A percentile compares a stretch with the other conserved stretches of the same genome.
Evolutionary conservation across 2,329 filamentous ascomycete species (phyloP).

Genomic region (Fusarium pseudocircinatum): DNA sequence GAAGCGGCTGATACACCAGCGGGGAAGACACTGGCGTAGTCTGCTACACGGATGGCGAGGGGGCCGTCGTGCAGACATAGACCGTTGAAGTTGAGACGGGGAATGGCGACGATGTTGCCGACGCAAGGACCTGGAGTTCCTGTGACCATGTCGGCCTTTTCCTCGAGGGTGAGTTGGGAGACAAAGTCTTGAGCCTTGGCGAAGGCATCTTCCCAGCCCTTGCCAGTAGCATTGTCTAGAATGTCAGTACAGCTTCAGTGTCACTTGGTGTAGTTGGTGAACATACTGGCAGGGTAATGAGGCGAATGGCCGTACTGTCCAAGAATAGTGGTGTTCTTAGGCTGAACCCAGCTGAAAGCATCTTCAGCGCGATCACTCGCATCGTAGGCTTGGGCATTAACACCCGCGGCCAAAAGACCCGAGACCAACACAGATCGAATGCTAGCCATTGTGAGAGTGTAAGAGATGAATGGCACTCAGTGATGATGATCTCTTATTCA

Average conservation of each 20-base stretch:
- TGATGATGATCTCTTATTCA: constrained; percentile 13
- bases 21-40: constrained; percentile 57
- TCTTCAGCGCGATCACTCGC: constrained; percentile 37
- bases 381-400: constrained; percentile 43
- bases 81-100: constrained; percentile 54
- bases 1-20: constrained; percentile 70
- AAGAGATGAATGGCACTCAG: neutral
- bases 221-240: constrained; percentile 51
- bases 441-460: constrained; percentile 30
- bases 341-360: constrained; percentile 53
- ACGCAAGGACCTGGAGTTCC: constrained; percentile 48
- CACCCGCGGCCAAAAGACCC: constrained; percentile 45
- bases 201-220: constrained; percentile 50
- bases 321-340: constrained; percentile 53
- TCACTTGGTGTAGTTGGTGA: neutral
- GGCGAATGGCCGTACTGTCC: constrained; percentile 52
- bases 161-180: constrained; percentile 42
- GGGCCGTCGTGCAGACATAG: constrained; percentile 54
- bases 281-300: constrained; percentile 51
- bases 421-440: constrained; percentile 50
- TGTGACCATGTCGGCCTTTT: constrained; percentile 49
- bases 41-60: constrained; percentile 44
- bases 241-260: constrained; percentile 1
- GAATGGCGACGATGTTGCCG: constrained; percentile 51
- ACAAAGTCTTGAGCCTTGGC: constrained; percentile 50